Base-by-base conservation (phyloP, 148 eudicot species). In the Bassia scoparia region DNA sequence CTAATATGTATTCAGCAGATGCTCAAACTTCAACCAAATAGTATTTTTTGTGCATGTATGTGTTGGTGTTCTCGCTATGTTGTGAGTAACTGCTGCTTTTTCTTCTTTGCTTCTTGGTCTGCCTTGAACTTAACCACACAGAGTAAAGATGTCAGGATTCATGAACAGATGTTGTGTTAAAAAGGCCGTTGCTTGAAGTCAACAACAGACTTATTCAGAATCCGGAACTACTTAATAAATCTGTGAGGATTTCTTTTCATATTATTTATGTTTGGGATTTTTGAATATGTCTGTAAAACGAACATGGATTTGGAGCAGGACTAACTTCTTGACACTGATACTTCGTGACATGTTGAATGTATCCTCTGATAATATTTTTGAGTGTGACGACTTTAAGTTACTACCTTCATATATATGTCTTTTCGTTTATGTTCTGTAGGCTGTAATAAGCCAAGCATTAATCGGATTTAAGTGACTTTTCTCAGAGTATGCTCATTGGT, bases 131-230 rank as follows among this genome's bases (percentile, higher is more conserved):
- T n/a, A n/a, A n/a, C n/a, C n/a, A n/a, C n/a, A n/a, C n/a, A n/a
- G n/a, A n/a, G n/a, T n/a, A n/a, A n/a, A n/a, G 38, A 73, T 38
- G 41, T 37, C 10, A 72, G 11, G 38, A 33, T 70, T 43, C 67
- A 71, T 67, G 60, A 75, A 71, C 90, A 94, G 98, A 81, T 91
- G 98, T 44, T 89, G 97, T 76, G 85, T 94, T 14, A 94, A 94
- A n/a, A 87, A 97, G 98, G 52, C 89, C 98, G 60, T 82, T 94
- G 61, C 84, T 94, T 68, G 98, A 94, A 84, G 98, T 94, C 64
- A 94, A 94, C 73, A 86, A 82, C 69, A 79, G 88, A 74, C 82
- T 94, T 59, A 82, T 91, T 53, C 82, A 88, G 78, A n/a, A 90
- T 75, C 96, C 96, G 14, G 87, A 76, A 49, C 78, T 93, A 77